Evolutionary conservation across 2,329 filamentous ascomycete species (phyloP), one percentile per base, ranked within the genome.

Genomic region (Microsporum audouinii): DNA sequence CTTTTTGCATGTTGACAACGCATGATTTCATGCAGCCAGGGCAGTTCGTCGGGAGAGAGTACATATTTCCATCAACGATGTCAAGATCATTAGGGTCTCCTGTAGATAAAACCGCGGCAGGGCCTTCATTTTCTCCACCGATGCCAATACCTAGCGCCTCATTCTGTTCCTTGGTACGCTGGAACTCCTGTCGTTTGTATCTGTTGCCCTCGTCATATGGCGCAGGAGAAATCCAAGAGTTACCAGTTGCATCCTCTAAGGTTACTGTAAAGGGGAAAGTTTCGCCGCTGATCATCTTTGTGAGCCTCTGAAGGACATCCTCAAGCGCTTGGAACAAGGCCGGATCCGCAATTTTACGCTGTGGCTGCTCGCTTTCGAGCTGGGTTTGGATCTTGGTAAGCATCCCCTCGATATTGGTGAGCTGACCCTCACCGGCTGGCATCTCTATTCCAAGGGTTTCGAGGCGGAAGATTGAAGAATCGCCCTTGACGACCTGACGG

Each of bases 1-100:
- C 90, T 87, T 96, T 95, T 79, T 96, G 96, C 90, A 96, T 96
- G 75, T 96, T 91, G 7, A 95, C 95, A 2, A 85, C 85, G 76
- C 91, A 96, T 3, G 84, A 78, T 74, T 88, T 88, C 70, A 86
- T 86, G 79, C 94, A 99, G 64, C 89, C 92, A 0, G 94, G 94
- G 74, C 94, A 99, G 62, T 85, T 88, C 5, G 91, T 87, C 2
- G 92, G 92, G 77, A 99, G 94, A 62, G 85, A 86, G 78, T 97
- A 97, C 33, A 96, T 88, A 73, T 96, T 88, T 72, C 95, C 88
- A 65, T 95, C 89, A 56, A 94, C 81, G 68, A 97, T 94, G n/a
- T 95, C 88, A 34, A 89, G 87, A 49, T 87, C 83, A 2, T 82
- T 79, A 12, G 83, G 79, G 38, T 82, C 79, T 2, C 82, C 84